Conservation (phyloP, 73 alveolate genomes). For the Blepharisma stoltei region DNA sequence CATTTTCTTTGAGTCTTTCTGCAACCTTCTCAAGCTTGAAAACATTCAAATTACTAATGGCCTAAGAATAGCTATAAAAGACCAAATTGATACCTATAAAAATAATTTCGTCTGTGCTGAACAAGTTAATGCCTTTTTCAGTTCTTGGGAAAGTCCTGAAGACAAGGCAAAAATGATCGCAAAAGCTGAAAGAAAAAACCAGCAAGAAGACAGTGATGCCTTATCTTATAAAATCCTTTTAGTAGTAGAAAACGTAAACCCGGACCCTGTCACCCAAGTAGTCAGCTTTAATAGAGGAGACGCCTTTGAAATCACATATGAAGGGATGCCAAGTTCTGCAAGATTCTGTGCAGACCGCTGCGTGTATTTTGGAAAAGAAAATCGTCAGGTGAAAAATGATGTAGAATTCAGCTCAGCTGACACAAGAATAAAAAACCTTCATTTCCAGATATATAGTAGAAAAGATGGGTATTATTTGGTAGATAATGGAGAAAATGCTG, state of each 20-base stretch:
- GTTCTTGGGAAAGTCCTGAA: slow-evolving; percentile 16
- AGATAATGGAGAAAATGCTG: background rate
- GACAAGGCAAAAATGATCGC: background rate
- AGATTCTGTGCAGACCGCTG: slow-evolving; percentile 19
- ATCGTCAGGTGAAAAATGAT: slow-evolving; percentile 15
- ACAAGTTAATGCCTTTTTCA: slow-evolving; percentile 1
- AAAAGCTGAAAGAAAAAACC: background rate
- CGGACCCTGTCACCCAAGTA: slow-evolving; percentile 3
- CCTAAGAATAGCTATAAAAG: background rate
- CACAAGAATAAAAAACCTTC: background rate
- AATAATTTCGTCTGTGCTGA: slow-evolving; percentile 1
- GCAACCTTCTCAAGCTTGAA: background rate
- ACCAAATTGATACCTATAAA: background rate
- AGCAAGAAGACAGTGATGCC: too few relatives aligned
- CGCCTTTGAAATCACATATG: slow-evolving; percentile 4
- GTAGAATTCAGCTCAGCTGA: slow-evolving; percentile 21
- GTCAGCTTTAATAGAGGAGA: slow-evolving; percentile 13
- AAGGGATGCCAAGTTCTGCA: background rate
- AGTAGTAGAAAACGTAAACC: background rate
- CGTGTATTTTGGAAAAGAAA: slow-evolving; percentile 21
- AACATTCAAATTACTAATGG: background rate
- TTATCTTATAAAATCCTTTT: background rate
- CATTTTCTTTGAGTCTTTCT: slow-evolving; percentile 1
- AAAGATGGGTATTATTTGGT: slow-evolving; percentile 14
- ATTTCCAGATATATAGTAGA: background rate